phyloP scores from a whole-genome alignment of 495 filamentous ascomycete genomes.

The Neurospora discreta region DNA sequence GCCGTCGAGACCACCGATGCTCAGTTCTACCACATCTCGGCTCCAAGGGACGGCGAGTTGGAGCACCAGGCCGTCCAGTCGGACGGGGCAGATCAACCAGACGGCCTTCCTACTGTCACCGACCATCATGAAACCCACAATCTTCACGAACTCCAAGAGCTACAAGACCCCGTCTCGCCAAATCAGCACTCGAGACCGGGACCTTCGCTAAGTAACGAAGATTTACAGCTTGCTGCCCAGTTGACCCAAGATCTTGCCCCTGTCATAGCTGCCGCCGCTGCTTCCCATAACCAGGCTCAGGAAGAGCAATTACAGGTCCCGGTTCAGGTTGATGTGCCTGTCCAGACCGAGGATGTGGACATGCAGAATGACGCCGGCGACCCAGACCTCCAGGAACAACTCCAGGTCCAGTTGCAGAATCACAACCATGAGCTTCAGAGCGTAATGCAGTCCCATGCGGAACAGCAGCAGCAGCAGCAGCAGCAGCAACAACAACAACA shows the following conservation, averaged over 20 bases:
- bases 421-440: constrained; percentile 14
- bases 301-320: constrained; percentile 7
- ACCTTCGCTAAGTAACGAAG: constrained; percentile 28
- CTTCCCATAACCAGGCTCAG: constrained; percentile 13
- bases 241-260: constrained; percentile 34
- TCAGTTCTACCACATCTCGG: constrained; percentile 18
- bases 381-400: constrained; percentile 19
- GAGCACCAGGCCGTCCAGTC: constrained; percentile 7
- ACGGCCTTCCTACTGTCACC: constrained; percentile 7
- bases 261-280: constrained; percentile 15
- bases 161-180: constrained; percentile 18
- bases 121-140: constrained; percentile 15
- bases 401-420: constrained; percentile 23
- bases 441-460: constrained; percentile 14
- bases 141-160: constrained; percentile 18
- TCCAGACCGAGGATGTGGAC: constrained; percentile 1
- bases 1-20: constrained; percentile 15
- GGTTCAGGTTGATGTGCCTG: constrained; percentile 4
- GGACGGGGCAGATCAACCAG: constrained; percentile 4
- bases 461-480: constrained; percentile 3
- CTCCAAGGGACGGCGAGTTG: constrained; percentile 11
- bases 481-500: constrained; percentile 8
- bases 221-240: constrained; percentile 42
- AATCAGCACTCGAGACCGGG: constrained; percentile 17
- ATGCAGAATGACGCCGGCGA: constrained; percentile 8